Base-by-base conservation (phyloP, 2,329 filamentous ascomycete genomes). In the Botrytis fabae region DNA sequence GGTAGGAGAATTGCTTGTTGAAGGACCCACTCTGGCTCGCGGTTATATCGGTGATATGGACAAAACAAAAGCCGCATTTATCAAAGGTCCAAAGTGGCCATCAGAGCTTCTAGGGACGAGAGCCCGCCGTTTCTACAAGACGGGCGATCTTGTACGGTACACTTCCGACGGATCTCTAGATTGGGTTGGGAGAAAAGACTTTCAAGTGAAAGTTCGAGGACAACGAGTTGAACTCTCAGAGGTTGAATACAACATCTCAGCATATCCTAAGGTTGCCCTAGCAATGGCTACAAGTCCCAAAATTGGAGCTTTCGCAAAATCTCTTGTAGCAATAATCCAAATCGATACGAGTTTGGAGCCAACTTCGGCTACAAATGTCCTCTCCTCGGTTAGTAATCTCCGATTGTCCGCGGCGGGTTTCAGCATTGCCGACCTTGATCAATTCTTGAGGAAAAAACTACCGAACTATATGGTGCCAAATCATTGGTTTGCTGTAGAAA, bases 181-280 rank as follows among this genome's bases (percentile, higher is more conserved):
- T 46, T 91, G 91, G 79, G 81, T 90, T 51, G 89, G 90, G 10
- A 86, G 90, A 32, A 86, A 87, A 66, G 90, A 92, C 77, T 87
- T 89, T 38, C 90, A 91, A 80, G 85, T 91, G 71, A 92, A 92
- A 78, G 82, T 92, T 40, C 85, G 89, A 51, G 90, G 90, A 0
- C 89, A 91, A 77, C 82, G 90, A 62, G 83, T 92, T 7, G 90
- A 92, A 76, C 87, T 91, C 74, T 87, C 86, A 28, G 90, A 92
- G 78, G 90, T 92, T 38, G 76, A 78, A 85, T 65, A 74, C 66
- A 74, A 78, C 69, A 44, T 77, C 38, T 68, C 70, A 25, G 54
- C 40, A 18, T 68, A 66, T 35, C 61, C 70, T 14, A 38, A 38
- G 2, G 32, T 72, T 40, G n/a, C 62, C 6, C 48, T 72, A 60